Base-by-base conservation (phyloP, 768 basidiomycete species). In the Naganishia antarctica region DNA sequence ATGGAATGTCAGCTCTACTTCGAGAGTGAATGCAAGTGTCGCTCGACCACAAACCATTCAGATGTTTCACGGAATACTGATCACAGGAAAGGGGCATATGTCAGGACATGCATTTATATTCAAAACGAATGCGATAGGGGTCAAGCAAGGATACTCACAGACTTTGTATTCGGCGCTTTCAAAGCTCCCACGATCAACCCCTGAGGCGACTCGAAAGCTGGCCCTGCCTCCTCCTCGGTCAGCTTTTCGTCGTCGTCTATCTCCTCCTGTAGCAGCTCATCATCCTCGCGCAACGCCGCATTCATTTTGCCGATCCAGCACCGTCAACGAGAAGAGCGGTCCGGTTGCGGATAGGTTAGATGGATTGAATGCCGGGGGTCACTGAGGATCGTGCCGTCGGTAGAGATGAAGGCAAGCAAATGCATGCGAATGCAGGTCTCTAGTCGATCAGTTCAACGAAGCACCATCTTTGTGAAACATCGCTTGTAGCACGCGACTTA, bases 201-300 rank as follows among this genome's bases (percentile, higher is more conserved):
- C 31, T 51, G 64, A 13, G 37, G 29, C 15, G 49, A 41, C 28
- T 41, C 45, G 28, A 51, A 51, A 5, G 29, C 57, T 15, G 53
- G 32, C 16, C 51, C 43, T 21, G 29, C 44, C 9, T 37, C 44
- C 26, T 44, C 44, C n/a, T 32, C 57, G 7, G 21, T 32, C 23
- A n/a, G 29, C 6, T 65, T 34, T 29, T 60, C 64, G 15, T 65
- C 64, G 2, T 65, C 53, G 4, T 57, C 58, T 41, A 48, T 21
- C 15, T 48, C 46, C 3, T 64, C 63, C 26, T 37, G 25, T 26
- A 60, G 26, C 57, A 60, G 32, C 58, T 60, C 64, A 37, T 65
- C 64, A 21, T 59, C 50, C 50, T 51, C 50, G 31, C 34, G 31
- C 31, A 51, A 13, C 13, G 16, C 16, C 32, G 31, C 50, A 34